Conservation (phyloP, 129 eudicot species). For the Mikania micrantha region DNA sequence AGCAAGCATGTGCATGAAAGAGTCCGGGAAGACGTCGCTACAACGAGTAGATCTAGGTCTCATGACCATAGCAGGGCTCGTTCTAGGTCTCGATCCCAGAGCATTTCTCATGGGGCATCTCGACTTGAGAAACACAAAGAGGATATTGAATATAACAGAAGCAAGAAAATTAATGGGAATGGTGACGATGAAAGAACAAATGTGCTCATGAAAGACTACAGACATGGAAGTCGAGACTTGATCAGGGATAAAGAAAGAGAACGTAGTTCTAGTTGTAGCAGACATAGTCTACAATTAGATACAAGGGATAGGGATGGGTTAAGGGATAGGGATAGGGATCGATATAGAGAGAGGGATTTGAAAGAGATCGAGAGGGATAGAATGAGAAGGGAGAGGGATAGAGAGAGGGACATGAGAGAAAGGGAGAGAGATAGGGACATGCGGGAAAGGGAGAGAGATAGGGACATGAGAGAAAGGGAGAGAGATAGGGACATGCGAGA, state of each 20-base stretch:
- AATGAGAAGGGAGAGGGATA: slow-evolving; percentile 30
- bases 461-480: slow-evolving; percentile 30
- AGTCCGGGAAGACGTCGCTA: slow-evolving; percentile 26
- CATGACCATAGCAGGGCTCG: slow-evolving; percentile 39
- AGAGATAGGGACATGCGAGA: slow-evolving; percentile 24
- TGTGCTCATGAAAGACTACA: slow-evolving; percentile 25
- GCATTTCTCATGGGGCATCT: slow-evolving; percentile 44
- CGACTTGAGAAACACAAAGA: slow-evolving; percentile 17
- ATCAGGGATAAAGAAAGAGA: slow-evolving; percentile 55
- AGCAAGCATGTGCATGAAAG: slow-evolving; percentile 30
- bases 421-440: slow-evolving; percentile 31
- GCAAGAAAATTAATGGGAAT: slow-evolving; percentile 26
- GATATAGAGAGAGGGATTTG: slow-evolving; percentile 19
- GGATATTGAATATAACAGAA: slow-evolving; percentile 25
- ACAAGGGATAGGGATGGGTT: slow-evolving; percentile 29
- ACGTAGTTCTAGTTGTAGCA: slow-evolving; percentile 53
- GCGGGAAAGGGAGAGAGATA: slow-evolving; percentile 29
- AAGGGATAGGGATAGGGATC: slow-evolving; percentile 32
- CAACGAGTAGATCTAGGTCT: slow-evolving; percentile 43
- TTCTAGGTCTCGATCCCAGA: slow-evolving; percentile 51
- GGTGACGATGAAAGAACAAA: slow-evolving; percentile 34
- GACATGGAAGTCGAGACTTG: slow-evolving; percentile 51
- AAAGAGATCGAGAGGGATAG: slow-evolving; percentile 45
- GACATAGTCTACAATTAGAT: slow-evolving; percentile 36
- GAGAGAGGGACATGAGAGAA: slow-evolving; percentile 25